Evolutionary conservation across 306 rosid species (phyloP), one percentile per base, ranked within the genome.

Genomic region (Calophaca sinica): DNA sequence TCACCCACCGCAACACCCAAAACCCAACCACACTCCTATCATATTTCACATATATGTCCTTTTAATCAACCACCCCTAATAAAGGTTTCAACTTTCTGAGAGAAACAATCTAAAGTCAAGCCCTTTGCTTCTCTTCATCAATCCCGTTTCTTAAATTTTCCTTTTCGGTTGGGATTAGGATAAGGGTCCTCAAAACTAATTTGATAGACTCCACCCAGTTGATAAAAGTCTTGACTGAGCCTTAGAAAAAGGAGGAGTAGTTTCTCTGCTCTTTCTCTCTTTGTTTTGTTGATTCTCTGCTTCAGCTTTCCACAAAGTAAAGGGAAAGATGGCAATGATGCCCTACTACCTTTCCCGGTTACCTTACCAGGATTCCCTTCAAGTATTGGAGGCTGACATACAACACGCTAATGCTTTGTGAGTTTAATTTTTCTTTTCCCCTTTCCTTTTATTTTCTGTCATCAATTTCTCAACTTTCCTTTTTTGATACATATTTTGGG

Each of bases 371-470:
- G 98, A 94, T 76, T 89, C 92, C 6, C 72, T 96, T 77, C 79
- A 88, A 84, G 84, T 82, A 11, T 84, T 96, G 15, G 98, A 96
- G 68, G 98, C 93, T 80, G 99, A 96, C 85, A 88, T 96, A 36
- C 96, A 88, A 59, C 91, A 90, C 73, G 99, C 99, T 11, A 96
- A 96, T 89, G 78, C 96, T 82, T 78, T 96, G 99, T 96, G 53
- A 88, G 93, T 86, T 83, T 33, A 12, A 15, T 46, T 28, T 9
- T 31, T 63, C 1, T n/a, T 20, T 73, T 6, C 73, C 29, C n/a
- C 10, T 73, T 32, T 57, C 26, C 26, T 20, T 20, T 20, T 20
- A 0, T 20, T 20, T 20, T 20, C 26, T 20, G 26, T 20, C 26
- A 9, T 65, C 51, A 29, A 51, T 31, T 53, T 53, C 1, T 54